Evolutionary conservation across 805 yeast genomes (phyloP).

Genomic region (Cyberlindnera maritima): DNA sequence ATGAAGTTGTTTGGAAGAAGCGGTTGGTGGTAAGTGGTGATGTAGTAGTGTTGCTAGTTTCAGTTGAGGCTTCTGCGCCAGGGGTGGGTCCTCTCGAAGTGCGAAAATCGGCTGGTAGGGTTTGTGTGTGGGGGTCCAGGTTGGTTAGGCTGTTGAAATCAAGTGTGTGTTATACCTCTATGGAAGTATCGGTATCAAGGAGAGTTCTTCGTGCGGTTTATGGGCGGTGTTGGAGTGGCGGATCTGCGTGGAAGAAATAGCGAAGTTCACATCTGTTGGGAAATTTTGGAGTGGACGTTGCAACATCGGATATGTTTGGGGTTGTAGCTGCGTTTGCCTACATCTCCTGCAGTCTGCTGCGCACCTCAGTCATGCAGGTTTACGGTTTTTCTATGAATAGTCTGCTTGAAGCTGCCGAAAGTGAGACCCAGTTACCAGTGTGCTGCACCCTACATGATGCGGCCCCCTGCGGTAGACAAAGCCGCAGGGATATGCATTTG

Average conservation of each 20-base stretch:
- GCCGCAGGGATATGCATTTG: not conserved
- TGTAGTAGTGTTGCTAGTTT: slow-evolving; percentile 5
- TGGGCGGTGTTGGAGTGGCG: no score
- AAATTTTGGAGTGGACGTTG: slow-evolving; percentile 11
- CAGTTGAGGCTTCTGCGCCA: slow-evolving; percentile 5
- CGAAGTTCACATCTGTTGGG: slow-evolving; percentile 2
- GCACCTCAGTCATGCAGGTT: not conserved
- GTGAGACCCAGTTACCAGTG: not conserved
- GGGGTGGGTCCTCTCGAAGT: not conserved
- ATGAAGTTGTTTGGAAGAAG: not conserved
- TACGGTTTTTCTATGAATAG: not conserved
- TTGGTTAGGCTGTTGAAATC: no score
- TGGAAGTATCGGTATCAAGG: no score
- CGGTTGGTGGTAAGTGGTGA: not conserved
- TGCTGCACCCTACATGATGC: not conserved
- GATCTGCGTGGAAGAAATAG: not conserved
- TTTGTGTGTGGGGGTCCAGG: no score
- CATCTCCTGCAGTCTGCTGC: slow-evolving; percentile 2
- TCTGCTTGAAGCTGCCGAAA: not conserved
- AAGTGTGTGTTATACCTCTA: not conserved
- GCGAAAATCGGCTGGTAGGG: slow-evolving; percentile 3
- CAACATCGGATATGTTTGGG: slow-evolving; percentile 12
- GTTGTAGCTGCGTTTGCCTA: slow-evolving; percentile 4
- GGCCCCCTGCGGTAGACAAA: not conserved
- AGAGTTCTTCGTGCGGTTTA: no score